Conservation (phyloP, 106 monocot species). For the Chionographis japonica region DNA sequence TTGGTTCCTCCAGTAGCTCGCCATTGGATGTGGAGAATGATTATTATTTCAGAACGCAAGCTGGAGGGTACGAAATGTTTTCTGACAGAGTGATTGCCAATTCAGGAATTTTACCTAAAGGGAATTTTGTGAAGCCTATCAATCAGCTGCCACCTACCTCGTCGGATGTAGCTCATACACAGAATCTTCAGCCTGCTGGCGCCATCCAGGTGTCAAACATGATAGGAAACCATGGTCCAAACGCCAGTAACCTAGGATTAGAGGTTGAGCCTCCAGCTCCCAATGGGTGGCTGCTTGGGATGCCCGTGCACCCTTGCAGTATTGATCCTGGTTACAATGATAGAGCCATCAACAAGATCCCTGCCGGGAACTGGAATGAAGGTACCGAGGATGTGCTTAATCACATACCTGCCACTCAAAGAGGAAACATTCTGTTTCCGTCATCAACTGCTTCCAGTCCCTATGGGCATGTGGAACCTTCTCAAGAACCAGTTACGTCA, state of each 20-base stretch:
- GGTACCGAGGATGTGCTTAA: slow-evolving; percentile 9
- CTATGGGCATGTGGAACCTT: slow-evolving; percentile 16
- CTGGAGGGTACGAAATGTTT: slow-evolving; percentile 5
- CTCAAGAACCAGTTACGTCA: slow-evolving; percentile 17
- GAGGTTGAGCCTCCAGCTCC: slow-evolving; percentile 11
- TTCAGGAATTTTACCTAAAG: slow-evolving; percentile 1
- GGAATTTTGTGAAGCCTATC: slow-evolving; percentile 4
- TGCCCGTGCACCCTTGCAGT: slow-evolving; percentile 9
- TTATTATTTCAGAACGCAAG: background rate
- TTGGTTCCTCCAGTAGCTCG: slow-evolving; percentile 11
- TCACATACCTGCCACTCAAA: slow-evolving; percentile 19
- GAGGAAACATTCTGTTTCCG: slow-evolving; percentile 8
- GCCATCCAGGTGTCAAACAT: slow-evolving; percentile 12
- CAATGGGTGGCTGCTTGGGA: slow-evolving; percentile 14
- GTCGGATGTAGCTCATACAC: slow-evolving; percentile 9
- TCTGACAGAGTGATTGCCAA: slow-evolving; percentile 4
- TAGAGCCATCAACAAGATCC: background rate
- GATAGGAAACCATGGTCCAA: slow-evolving; percentile 15
- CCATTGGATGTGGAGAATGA: slow-evolving; percentile 9
- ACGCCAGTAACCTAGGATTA: slow-evolving; percentile 20
- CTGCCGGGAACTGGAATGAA: slow-evolving; percentile 16
- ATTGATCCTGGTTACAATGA: slow-evolving; percentile 17
- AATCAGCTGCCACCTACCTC: slow-evolving; percentile 22
- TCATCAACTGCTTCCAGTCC: background rate
- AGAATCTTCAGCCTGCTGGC: slow-evolving; percentile 29